Percentiles rank a stretch among this genome's conserved stretches.
These are phyloP conservation scores for Stentor roeselii DNA, from an alignment of 73 alveolate species.

Conservation along the genomic window DNA sequence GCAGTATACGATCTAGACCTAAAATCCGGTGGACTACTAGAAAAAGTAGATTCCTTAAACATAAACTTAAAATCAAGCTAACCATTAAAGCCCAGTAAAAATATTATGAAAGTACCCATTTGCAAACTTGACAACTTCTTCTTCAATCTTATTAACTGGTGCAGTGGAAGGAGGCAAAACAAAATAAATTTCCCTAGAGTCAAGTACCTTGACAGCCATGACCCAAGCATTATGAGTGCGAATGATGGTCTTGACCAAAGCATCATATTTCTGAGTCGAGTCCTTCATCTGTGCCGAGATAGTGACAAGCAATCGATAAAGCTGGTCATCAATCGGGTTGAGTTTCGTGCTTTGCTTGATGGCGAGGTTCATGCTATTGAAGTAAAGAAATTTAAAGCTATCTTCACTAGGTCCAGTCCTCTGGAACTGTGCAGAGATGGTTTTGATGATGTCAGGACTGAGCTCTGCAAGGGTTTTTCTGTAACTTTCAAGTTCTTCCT, in stretches of 20 bases:
- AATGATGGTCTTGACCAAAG: neutral
- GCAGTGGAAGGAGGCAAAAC: slow-evolving; percentile 25
- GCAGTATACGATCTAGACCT: neutral
- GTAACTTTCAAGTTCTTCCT: neutral
- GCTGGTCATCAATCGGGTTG: slow-evolving; percentile 2
- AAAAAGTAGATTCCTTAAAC: too few species aligned
- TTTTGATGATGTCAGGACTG: neutral
- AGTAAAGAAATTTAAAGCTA: neutral
- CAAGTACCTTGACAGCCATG: slow-evolving; percentile 2
- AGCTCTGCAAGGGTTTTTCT: neutral
- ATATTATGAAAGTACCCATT: slow-evolving; percentile 1
- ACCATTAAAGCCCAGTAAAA: slow-evolving; percentile 7
- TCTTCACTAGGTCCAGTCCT: neutral
- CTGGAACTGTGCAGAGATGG: neutral
- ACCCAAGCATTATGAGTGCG: slow-evolving; percentile 22
- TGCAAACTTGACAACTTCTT: slow-evolving; percentile 10
- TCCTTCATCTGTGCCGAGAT: slow-evolving; percentile 19
- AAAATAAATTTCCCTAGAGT: slow-evolving; percentile 4
- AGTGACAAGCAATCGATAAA: neutral
- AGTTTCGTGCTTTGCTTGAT: slow-evolving; percentile 21
- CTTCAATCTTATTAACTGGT: slow-evolving; percentile 2
- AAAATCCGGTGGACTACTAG: neutral
- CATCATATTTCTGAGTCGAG: neutral
- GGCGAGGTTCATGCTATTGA: slow-evolving; percentile 24
- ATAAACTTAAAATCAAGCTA: too few species aligned